phyloP scores from a whole-genome alignment of 1,284 basidiomycete species.

The Tylopilus orsonianus region DNA sequence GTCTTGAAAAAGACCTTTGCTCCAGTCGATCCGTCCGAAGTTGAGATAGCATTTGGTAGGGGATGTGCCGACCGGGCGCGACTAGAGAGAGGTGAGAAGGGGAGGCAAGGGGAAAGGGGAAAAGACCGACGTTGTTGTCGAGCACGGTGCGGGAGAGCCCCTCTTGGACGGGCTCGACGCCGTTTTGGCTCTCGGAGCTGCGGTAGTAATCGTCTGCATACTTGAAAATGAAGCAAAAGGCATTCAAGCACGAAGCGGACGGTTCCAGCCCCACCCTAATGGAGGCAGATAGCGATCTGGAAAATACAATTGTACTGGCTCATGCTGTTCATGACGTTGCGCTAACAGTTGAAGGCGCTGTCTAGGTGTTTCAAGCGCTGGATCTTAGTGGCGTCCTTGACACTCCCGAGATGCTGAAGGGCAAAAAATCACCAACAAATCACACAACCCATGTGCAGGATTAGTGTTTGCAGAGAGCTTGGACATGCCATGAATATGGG shows the following conservation, averaged over 20 bases:
- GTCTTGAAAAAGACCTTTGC: conserved; percentile 95
- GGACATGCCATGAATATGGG: no score
- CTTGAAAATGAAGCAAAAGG: conserved; percentile 99
- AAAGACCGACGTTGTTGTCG: conserved; percentile 69
- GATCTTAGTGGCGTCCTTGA: conserved; percentile 63
- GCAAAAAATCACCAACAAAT: no score
- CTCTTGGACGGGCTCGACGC: conserved; percentile 91
- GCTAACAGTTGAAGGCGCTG: conserved; percentile 90
- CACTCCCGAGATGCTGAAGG: conserved; percentile 83
- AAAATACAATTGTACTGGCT: conserved; percentile 97
- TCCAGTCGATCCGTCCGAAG: conserved; percentile 89
- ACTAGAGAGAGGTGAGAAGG: conserved; percentile 43
- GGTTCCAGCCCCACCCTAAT: conserved; percentile 98
- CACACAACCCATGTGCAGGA: no score
- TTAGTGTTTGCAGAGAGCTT: no score
- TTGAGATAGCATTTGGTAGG: conserved; percentile 91
- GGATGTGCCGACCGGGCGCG: conserved; percentile 85
- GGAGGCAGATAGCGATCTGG: conserved; percentile 92
- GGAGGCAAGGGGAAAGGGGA: background rate
- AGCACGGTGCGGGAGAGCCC: conserved; percentile 93
- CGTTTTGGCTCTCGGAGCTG: conserved; percentile 96
- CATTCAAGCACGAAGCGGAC: conserved; percentile 97
- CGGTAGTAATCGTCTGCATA: conserved; percentile 99
- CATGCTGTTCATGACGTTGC: conserved; percentile 99
- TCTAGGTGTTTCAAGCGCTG: conserved; percentile 85